Conservation (phyloP, 352 stramenopile species). For the Globisporangium yorkense region DNA sequence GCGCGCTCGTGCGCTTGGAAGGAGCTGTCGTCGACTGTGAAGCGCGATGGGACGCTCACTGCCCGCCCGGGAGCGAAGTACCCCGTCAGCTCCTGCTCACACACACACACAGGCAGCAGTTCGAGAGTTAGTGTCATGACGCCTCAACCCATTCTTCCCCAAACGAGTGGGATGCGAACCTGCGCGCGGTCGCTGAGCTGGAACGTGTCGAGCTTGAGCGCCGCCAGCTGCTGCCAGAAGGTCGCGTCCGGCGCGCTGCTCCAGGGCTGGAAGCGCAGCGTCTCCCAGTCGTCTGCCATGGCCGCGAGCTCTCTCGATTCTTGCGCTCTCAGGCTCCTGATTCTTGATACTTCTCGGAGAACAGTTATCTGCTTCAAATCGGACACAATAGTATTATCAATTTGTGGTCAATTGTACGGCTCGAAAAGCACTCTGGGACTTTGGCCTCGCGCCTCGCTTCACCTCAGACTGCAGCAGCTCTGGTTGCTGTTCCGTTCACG, state of each 20-base stretch:
- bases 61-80: constrained; percentile 67
- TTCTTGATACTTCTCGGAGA: no score
- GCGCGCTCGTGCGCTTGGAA: constrained; percentile 21
- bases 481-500: no score
- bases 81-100: constrained; percentile 37
- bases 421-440: no score
- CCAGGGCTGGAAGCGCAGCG: constrained; percentile 81
- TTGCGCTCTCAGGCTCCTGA: no score
- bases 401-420: no score
- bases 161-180: constrained; percentile 15
- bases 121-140: neutral
- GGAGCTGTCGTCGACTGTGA: constrained; percentile 70
- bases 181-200: constrained; percentile 67
- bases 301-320: neutral
- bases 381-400: no score
- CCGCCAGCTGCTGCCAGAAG: constrained; percentile 78
- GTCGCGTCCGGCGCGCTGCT: constrained; percentile 72
- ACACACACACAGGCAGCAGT: neutral
- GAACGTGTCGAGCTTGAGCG: constrained; percentile 80
- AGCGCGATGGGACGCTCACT: constrained; percentile 50
- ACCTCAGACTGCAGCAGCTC: no score
- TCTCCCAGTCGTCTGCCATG: constrained; percentile 17
- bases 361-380: no score
- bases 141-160: constrained; percentile 6
- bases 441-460: no score